Evolutionary conservation across 1,284 basidiomycete genomes (phyloP).

Genomic region (Ustilago curta): DNA sequence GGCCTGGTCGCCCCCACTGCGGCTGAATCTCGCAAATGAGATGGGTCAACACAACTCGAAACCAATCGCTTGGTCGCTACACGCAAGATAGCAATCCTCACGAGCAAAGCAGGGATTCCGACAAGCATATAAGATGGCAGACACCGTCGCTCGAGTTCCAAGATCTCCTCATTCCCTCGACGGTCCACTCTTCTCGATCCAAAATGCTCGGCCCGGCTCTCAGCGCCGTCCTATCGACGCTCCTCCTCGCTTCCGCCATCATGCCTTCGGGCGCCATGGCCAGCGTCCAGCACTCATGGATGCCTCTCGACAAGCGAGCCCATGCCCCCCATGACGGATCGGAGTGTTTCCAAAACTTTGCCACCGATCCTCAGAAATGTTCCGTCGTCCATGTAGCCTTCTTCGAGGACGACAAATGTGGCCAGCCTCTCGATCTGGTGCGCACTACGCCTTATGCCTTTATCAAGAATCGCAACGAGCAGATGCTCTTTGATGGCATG

Average conservation of each 20-base stretch:
- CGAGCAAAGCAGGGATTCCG: neutral
- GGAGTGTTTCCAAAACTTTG: slow-evolving; percentile 27
- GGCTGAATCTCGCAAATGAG: slow-evolving; percentile 4
- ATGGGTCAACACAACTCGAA: neutral
- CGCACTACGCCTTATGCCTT: neutral
- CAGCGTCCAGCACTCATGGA: slow-evolving; percentile 9
- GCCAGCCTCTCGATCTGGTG: slow-evolving; percentile 14
- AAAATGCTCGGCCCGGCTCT: slow-evolving; percentile 15
- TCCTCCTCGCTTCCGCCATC: slow-evolving; percentile 14
- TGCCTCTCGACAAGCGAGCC: slow-evolving; percentile 24
- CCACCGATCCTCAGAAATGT: slow-evolving; percentile 20
- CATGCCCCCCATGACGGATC: slow-evolving; percentile 3
- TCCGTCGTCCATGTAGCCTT: slow-evolving; percentile 32
- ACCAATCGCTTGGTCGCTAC: neutral
- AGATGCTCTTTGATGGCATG: slow-evolving; percentile 35
- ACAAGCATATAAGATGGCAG: neutral
- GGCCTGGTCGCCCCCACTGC: neutral
- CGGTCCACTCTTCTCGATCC: neutral
- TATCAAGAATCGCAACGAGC: slow-evolving; percentile 22
- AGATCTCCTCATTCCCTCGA: neutral
- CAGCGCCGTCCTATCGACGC: slow-evolving; percentile 10
- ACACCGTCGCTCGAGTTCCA: neutral
- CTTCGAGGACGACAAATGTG: slow-evolving; percentile 28
- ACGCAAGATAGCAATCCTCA: neutral
- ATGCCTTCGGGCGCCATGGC: slow-evolving; percentile 9